Evolutionary conservation across 352 stramenopile species (phyloP).

Genomic region (Pythium scleroteichum): DNA sequence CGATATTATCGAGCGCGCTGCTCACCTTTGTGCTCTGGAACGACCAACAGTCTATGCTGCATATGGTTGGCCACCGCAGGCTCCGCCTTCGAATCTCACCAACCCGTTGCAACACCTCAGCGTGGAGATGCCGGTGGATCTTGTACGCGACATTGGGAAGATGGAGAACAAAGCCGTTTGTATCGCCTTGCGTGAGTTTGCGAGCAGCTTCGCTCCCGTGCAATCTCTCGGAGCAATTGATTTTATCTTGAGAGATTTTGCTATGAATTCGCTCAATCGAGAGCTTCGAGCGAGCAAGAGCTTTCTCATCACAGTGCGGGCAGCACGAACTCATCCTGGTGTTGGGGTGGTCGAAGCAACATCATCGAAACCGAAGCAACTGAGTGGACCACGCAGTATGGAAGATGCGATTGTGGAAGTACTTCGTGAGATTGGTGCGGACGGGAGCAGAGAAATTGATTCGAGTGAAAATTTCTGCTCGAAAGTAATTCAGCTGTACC

Average conservation of each 20-base stretch:
- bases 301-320: slow-evolving; percentile 6
- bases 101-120: slow-evolving; percentile 1
- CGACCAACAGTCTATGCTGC: slow-evolving; percentile 7
- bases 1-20: neutral
- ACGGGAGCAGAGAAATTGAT: slow-evolving; percentile 12
- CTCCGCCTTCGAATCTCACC: neutral
- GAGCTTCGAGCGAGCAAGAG: slow-evolving; percentile 33
- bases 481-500: slow-evolving; percentile 52
- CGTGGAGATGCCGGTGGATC: slow-evolving; percentile 22
- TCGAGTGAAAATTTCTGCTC: slow-evolving; percentile 21
- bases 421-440: neutral
- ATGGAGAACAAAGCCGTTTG: slow-evolving; percentile 46
- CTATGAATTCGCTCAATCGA: slow-evolving; percentile 15
- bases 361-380: neutral
- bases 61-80: slow-evolving; percentile 21
- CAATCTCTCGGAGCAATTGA: slow-evolving; percentile 40
- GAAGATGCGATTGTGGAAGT: slow-evolving; percentile 35
- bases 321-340: no score
- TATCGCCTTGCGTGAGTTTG: slow-evolving; percentile 39
- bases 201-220: slow-evolving; percentile 24
- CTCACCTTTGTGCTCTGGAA: slow-evolving; percentile 14
- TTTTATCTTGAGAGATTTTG: slow-evolving; percentile 45
- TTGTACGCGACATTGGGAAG: slow-evolving; percentile 30
- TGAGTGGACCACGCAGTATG: neutral
- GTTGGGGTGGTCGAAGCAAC: no score